Base-by-base conservation (phyloP, 1,284 basidiomycete species). In the Fistulinella cinereoalba region DNA sequence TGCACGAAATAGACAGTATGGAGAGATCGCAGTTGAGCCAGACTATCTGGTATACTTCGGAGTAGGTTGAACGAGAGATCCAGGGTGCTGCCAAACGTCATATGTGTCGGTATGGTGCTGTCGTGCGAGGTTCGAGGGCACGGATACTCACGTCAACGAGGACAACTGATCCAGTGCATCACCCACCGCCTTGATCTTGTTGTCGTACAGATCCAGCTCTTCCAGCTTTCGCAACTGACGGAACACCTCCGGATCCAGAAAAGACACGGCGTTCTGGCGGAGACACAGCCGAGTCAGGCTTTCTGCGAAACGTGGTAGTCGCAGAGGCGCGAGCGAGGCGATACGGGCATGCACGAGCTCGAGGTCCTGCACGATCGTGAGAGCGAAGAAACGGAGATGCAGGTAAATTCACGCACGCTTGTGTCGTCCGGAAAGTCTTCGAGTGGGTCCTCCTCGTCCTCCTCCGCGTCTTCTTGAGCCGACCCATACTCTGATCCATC, bases 61-160 rank as follows among this genome's bases (percentile, higher is more conserved):
- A 98, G 72, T 40, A 96, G 79, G 71, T 99, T 99, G 79, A 97
- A 99, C 2, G 95, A 98, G 25, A 97, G 72, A 71, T 99, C 97
- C 39, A 99, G 74, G 3, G 81, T 74, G 37, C 94, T 97, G 37
- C 37, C 37, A 37, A 23, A 33, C 10, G 15, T 13, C 32, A 9
- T 16, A 18, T 12, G 7, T 7, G 3, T 34, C 18, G 9, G 21
- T 10, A 16, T 11, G 28, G 11, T 12, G 28, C 15, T 15, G 15
- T 13, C 11, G 28, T 31, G 5, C 15, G 11, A n/a, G n/a, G 28
- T 12, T 31, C 5, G 31, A 33, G 18, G 13, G 13, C 32, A 19
- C 9, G 16, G 32, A 34, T 5, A 13, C 33, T 18, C 8, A 77
- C 89, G 59, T 69, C 93, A 93, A 71, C 78, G 36, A 97, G 69